These are phyloP conservation scores for Pisolithus albus DNA, from an alignment of 768 basidiomycete genomes.

Conservation along the genomic window DNA sequence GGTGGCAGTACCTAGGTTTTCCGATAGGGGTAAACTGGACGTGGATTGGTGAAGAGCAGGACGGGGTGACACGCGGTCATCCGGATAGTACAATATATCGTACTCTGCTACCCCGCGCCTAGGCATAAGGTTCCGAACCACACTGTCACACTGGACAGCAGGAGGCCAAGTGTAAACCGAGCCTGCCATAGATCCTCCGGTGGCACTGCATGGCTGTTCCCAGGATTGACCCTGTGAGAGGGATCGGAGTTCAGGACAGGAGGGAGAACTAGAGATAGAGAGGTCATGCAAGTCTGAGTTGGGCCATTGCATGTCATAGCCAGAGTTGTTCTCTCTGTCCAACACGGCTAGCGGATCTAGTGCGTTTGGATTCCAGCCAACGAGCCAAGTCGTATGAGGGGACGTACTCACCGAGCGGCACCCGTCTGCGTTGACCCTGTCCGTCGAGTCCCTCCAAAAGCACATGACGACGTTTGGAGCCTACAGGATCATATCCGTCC, in stretches of 20 bases:
- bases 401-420: conserved; percentile 21
- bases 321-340: conserved; percentile 14
- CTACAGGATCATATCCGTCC: conserved; percentile 10
- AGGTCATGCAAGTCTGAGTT: conserved; percentile 4
- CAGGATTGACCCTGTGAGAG: conserved; percentile 4
- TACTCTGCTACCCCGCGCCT: conserved; percentile 5
- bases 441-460: not conserved
- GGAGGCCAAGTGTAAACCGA: conserved; percentile 21
- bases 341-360: conserved; percentile 24
- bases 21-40: conserved; percentile 9
- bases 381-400: not conserved
- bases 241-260: conserved; percentile 11
- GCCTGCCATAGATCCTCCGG: not conserved
- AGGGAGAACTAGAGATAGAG: conserved; percentile 4
- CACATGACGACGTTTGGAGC: conserved; percentile 18
- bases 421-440: conserved; percentile 5
- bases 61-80: conserved; percentile 7
- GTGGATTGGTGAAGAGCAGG: conserved; percentile 1
- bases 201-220: conserved; percentile 5
- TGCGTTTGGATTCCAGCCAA: conserved; percentile 2
- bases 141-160: not conserved
- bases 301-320: conserved; percentile 1
- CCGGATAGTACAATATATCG: conserved; percentile 6
- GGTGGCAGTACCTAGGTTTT: not conserved
- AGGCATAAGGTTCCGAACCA: conserved; percentile 1